A percentile compares a stretch with the other conserved stretches of the same genome.
Conservation (phyloP, 1,139 yeast species). For the Candida freyschussii region DNA sequence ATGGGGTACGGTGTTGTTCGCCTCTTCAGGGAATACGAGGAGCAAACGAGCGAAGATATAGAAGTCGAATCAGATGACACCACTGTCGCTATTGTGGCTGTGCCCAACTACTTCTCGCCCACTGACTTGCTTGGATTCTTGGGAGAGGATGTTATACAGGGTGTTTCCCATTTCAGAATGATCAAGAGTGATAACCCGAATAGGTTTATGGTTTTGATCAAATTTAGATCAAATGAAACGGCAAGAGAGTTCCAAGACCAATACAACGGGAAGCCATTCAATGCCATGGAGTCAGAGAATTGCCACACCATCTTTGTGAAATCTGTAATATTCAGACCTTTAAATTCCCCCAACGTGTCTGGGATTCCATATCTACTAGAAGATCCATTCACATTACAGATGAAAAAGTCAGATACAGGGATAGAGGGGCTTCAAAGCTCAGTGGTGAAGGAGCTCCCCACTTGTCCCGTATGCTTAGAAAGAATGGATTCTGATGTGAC, state of each 20-base stretch:
- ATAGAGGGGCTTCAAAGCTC: constrained; percentile 5
- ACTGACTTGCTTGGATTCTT: constrained; percentile 76
- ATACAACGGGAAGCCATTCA: constrained; percentile 73
- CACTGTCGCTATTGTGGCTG: constrained; percentile 73
- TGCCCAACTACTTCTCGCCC: constrained; percentile 84
- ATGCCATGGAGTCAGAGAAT: constrained; percentile 83
- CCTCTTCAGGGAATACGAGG: constrained; percentile 47
- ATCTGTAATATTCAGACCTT: constrained; percentile 44
- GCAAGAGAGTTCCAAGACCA: constrained; percentile 62
- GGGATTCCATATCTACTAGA: constrained; percentile 61
- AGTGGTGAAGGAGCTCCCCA: constrained; percentile 63
- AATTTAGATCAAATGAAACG: constrained; percentile 51
- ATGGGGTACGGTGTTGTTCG: constrained; percentile 72
- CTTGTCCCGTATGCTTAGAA: constrained; percentile 92
- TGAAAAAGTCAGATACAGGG: constrained; percentile 20
- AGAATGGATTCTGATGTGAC: constrained; percentile 80
- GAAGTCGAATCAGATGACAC: constrained; percentile 49
- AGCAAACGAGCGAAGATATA: constrained; percentile 10
- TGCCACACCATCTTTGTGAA: constrained; percentile 74
- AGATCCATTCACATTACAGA: constrained; percentile 61
- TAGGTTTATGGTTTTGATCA: constrained; percentile 70
- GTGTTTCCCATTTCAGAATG: constrained; percentile 68
- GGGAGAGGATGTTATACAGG: constrained; percentile 53
- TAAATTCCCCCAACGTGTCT: constrained; percentile 20
- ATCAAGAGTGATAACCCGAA: constrained; percentile 63